phyloP scores from a whole-genome alignment of 2,329 filamentous ascomycete genomes.

The Malbranchea cinnamomea region DNA sequence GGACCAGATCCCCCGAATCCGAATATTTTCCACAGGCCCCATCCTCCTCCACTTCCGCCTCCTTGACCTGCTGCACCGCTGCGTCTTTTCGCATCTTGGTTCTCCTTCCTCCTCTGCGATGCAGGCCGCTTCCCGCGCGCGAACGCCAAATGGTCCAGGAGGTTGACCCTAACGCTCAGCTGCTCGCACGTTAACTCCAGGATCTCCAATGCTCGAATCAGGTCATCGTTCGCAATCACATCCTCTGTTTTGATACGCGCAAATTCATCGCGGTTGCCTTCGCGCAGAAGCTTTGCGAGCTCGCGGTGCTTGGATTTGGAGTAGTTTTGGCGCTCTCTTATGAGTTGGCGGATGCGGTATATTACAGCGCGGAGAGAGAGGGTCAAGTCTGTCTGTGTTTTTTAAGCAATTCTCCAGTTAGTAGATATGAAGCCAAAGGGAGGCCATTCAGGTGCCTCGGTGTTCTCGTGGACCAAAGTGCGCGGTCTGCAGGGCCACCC shows the following conservation, averaged over 20 bases:
- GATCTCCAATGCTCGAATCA: constrained; percentile 13
- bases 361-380: constrained; percentile 12
- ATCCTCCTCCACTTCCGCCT: not conserved
- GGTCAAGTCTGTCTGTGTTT: constrained; percentile 10
- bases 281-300: constrained; percentile 12
- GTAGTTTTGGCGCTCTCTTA: constrained; percentile 12
- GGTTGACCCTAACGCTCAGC: constrained; percentile 12
- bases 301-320: constrained; percentile 13
- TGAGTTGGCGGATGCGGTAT: constrained; percentile 12
- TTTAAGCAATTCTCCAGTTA: no score
- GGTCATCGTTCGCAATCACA: constrained; percentile 12
- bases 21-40: not conserved
- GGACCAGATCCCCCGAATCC: no score
- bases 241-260: constrained; percentile 14
- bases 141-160: constrained; percentile 13
- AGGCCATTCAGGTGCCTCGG: no score
- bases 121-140: constrained; percentile 7
- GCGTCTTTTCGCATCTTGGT: not conserved
- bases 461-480: no score
- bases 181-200: constrained; percentile 13
- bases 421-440: no score
- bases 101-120: constrained; percentile 1
- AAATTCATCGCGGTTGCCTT: constrained; percentile 12
- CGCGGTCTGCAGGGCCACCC: no score
- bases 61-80: not conserved